Conservation (phyloP, 257 asterid species). For the Galeopsis tetrahit region DNA sequence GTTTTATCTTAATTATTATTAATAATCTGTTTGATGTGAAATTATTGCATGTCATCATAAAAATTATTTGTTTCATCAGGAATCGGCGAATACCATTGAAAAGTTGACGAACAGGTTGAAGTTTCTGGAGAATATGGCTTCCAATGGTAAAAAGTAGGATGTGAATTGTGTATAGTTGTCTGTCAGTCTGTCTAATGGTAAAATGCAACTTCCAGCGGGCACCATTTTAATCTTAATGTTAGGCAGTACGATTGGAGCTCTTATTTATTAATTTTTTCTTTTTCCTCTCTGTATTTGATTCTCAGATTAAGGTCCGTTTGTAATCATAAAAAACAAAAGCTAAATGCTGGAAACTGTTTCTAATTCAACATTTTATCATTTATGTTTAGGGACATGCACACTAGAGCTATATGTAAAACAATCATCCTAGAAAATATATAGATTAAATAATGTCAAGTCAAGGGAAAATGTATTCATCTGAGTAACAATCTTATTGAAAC, state of each 20-base stretch:
- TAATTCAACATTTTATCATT: too few species aligned
- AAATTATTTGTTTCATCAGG: conserved; percentile 46
- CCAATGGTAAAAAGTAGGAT: conserved; percentile 31
- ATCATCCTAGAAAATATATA: too few species aligned
- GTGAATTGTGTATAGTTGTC: not conserved
- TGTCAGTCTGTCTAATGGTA: not conserved
- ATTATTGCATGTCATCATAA: not conserved
- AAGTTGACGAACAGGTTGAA: conserved; percentile 60
- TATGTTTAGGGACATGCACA: too few species aligned
- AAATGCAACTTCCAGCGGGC: not conserved
- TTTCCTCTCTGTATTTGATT: not conserved
- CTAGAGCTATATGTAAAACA: too few species aligned
- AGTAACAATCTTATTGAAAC: too few species aligned
- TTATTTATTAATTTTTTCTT: too few species aligned
- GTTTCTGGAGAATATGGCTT: conserved; percentile 45
- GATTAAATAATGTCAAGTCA: too few species aligned
- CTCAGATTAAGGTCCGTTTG: not conserved
- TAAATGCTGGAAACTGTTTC: too few species aligned
- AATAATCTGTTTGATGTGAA: not conserved
- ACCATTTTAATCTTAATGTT: not conserved
- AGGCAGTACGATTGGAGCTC: not conserved
- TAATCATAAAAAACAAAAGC: too few species aligned
- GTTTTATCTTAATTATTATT: conserved; percentile 40
- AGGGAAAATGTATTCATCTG: too few species aligned
- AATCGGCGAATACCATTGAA: conserved; percentile 65